These are phyloP conservation scores for Haematococcus sp. DNA, from an alignment of 139 green algal genomes.

Conservation along the genomic window DNA sequence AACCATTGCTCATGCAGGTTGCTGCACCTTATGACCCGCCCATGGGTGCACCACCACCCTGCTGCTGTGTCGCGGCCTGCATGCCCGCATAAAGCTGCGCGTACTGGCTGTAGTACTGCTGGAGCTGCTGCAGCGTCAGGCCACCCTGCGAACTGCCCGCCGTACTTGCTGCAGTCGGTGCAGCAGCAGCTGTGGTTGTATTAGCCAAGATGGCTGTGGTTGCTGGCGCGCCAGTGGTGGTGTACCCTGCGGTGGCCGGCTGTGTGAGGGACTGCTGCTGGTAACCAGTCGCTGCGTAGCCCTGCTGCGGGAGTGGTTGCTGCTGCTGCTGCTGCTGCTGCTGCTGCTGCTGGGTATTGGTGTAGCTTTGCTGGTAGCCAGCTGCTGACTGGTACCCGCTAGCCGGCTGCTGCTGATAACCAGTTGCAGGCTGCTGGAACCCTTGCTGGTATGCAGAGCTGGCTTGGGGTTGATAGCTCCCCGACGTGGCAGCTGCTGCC, in stretches of 20 bases:
- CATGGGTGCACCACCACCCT: no score
- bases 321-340: slow-evolving; percentile 1
- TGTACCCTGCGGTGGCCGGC: background rate
- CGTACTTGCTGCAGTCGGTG: background rate
- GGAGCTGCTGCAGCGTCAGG: slow-evolving; percentile 13
- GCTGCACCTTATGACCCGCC: no score
- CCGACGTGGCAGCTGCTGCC: no score
- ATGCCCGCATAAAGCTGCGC: slow-evolving; percentile 6
- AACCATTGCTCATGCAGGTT: no score
- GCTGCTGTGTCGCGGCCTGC: no score
- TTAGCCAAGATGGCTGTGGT: background rate
- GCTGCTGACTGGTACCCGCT: background rate
- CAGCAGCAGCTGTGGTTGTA: background rate
- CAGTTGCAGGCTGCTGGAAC: no score
- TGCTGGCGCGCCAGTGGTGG: background rate
- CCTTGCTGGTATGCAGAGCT: background rate
- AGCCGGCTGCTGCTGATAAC: no score
- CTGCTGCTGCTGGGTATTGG: slow-evolving; percentile 3
- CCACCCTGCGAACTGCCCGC: no score
- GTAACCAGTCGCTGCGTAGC: background rate
- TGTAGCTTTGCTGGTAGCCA: background rate
- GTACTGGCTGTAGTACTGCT: slow-evolving; percentile 20
- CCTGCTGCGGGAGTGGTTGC: background rate
- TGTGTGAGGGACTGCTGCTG: slow-evolving; percentile 6
- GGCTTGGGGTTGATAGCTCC: no score